Percentiles rank a stretch among this genome's conserved stretches.
Evolutionary conservation across 1,284 basidiomycete genomes (phyloP).

Genomic region (Calocybe gambosa): DNA sequence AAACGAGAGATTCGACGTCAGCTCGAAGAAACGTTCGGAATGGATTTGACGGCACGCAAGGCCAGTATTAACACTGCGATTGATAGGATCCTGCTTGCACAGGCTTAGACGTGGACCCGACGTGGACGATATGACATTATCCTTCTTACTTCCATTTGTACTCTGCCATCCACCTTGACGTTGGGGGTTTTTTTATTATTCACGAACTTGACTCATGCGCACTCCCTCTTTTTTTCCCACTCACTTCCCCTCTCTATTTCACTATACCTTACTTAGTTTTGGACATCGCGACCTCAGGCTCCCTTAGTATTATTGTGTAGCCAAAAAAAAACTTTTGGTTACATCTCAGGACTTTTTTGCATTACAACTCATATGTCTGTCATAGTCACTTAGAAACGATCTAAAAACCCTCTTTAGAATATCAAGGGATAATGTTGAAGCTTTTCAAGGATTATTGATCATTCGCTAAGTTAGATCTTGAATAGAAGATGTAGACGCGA

Average conservation of each 20-base stretch:
- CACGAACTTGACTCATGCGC: background rate
- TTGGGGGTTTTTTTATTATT: background rate
- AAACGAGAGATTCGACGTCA: slow-evolving; percentile 83
- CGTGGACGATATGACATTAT: slow-evolving; percentile 5
- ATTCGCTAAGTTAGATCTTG: too few species aligned
- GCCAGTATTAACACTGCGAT: slow-evolving; percentile 65
- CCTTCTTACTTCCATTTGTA: slow-evolving; percentile 7
- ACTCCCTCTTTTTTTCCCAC: slow-evolving; percentile 2
- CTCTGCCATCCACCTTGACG: slow-evolving; percentile 8
- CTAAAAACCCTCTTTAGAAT: background rate
- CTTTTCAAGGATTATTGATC: too few species aligned
- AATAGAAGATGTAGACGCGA: too few species aligned
- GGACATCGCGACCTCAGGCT: background rate
- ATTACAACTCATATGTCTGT: background rate
- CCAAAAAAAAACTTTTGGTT: background rate
- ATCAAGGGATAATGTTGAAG: too few species aligned
- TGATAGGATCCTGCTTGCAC: slow-evolving; percentile 49
- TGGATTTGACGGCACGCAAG: slow-evolving; percentile 65
- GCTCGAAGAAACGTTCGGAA: slow-evolving; percentile 73
- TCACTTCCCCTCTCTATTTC: background rate
- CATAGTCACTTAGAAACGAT: background rate
- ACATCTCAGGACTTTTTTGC: background rate
- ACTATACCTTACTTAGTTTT: slow-evolving; percentile 7
- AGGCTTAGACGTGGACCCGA: slow-evolving; percentile 18
- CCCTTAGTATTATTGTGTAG: background rate